Base-by-base conservation (phyloP, 495 filamentous ascomycete genomes). In the Mycothermus thermophilus region DNA sequence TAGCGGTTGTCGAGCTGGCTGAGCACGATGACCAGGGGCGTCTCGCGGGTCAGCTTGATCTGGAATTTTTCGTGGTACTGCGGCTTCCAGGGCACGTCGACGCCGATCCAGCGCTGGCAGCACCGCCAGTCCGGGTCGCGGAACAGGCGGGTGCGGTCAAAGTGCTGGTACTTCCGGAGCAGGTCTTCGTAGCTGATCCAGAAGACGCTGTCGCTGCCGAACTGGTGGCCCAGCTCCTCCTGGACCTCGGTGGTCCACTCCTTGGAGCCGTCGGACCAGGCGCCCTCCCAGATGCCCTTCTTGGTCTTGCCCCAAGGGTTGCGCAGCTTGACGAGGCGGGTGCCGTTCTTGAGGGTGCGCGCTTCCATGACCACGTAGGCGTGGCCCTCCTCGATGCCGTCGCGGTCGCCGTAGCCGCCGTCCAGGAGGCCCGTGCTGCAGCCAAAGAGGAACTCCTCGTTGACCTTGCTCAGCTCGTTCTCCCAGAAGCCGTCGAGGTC, bases 201-300 rank as follows among this genome's bases (percentile, higher is more conserved):
- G 43, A 74, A 76, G 33, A 70, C 79, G 7, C 84, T 85, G 54
- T 94, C 88, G 48, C 92, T 79, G 26, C 88, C 86, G 52, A 94
- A 95, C 33, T 74, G 75, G 51, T 94, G 87, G n/a, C 72, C 69
- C 1, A 95, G 66, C 33, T 78, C 74, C 36, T 77, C 59, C 66
- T 90, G 81, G 64, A 80, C 86, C 43, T 92, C 77, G 7, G 83
- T 67, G 13, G 84, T 94, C 83, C 88, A 95, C 59, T 94, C 77
- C 45, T 88, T 84, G n/a, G 81, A 88, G 9, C 88, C 85, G 47
- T 93, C 84, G 11, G 78, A 81, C 82, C 84, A 93, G 3, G 84
- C 68, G 2, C 81, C 81, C 29, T 72, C 76, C 80, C 87, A 93
- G 52, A 90, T 80, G 20, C 77, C 76, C 40, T 72, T 67, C 14